Evolutionary conservation across 2,329 filamentous ascomycete genomes (phyloP), one percentile per base, ranked within the genome.

Genomic region (Hortaea werneckii): DNA sequence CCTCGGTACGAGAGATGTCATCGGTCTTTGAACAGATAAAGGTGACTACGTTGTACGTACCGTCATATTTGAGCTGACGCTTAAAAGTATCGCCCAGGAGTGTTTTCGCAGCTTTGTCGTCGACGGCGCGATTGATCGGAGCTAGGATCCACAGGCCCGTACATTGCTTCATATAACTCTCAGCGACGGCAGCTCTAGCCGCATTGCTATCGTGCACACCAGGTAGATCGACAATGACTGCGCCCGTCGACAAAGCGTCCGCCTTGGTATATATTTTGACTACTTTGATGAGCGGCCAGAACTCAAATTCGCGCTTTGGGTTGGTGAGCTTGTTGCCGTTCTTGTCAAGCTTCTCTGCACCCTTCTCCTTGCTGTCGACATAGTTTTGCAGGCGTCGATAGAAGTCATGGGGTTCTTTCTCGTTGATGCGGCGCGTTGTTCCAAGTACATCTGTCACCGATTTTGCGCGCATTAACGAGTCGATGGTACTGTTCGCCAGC

Each of bases 21-120:
- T 83, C 80, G 0, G 76, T 79, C 55, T 82, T 82, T 11, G 70
- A 74, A 54, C 78, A 82, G 10, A 83, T 76, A 48, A 82, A 82
- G 0, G 76, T 79, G 2, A 81, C 66, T 1, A 64, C 67, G 5
- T 64, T 69, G 44, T 76, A 76, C 0, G 65, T 69, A 1, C 75
- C 74, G 47, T 82, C 79, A 53, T 76, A 76, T 46, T 79, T 75
- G 3, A 82, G 62, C 52, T 82, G 79, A 0, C 73, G 66, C 54
- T 74, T 77, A 63, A 80, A 80, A 0, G 70, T 68, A 12, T 77
- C 67, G 0, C 76, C 77, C 6, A 82, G 63, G 1, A 82, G 62
- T 0, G 67, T 70, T 46, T 76, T 75, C 0, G 78, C 77, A 2
- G 73, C 70, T 54, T 79, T 78, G 51, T 80, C 75, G 49, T 80